These are phyloP conservation scores for Ceratocystis eucalypticola DNA, from an alignment of 2,329 filamentous ascomycete genomes.

Conservation along the genomic window DNA sequence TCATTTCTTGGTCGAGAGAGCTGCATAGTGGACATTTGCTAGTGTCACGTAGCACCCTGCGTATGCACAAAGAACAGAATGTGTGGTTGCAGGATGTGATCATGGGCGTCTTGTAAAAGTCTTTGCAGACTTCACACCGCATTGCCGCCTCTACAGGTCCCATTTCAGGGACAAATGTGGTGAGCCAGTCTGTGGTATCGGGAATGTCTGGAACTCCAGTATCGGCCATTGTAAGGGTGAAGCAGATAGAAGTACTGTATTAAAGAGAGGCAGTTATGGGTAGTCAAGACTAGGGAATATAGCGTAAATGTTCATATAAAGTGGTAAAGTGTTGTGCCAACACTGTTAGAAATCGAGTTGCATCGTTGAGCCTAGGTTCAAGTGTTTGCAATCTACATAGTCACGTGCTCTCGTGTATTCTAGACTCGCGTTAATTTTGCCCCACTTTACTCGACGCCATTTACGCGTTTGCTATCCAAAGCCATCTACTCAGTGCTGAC, in stretches of 20 bases:
- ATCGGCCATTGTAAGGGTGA: constrained; percentile 24
- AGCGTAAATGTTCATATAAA: no score
- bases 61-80: constrained; percentile 92
- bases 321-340: no score
- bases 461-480: no score
- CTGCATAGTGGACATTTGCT: constrained; percentile 82
- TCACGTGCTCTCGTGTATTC: background rate
- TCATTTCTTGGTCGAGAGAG: constrained; percentile 64
- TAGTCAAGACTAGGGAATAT: no score
- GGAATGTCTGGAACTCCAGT: constrained; percentile 37
- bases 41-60: constrained; percentile 66
- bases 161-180: constrained; percentile 53
- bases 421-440: background rate
- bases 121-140: constrained; percentile 94
- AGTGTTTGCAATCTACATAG: no score
- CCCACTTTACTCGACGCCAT: background rate
- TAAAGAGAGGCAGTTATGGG: no score
- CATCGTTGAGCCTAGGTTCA: no score
- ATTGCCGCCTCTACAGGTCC: constrained; percentile 67
- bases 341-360: no score
- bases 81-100: constrained; percentile 91
- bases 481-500: no score
- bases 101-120: constrained; percentile 90
- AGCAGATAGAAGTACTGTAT: no score
- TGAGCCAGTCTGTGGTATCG: constrained; percentile 76